These are phyloP conservation scores for Penicillium bialowiezense DNA, from an alignment of 495 filamentous ascomycete genomes.

Conservation along the genomic window DNA sequence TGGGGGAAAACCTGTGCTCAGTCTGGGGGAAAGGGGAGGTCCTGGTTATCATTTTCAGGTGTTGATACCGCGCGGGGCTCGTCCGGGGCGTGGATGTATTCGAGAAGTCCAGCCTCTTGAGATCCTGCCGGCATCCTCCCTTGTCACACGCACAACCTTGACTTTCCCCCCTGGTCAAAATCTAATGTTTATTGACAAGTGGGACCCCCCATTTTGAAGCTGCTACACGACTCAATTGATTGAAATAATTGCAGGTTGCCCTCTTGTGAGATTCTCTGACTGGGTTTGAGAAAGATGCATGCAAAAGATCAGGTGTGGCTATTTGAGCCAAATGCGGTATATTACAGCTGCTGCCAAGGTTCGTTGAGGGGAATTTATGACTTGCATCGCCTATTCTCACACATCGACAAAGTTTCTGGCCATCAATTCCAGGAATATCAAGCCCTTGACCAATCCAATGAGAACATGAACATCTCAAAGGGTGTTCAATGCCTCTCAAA, in stretches of 20 bases:
- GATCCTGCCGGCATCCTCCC: conserved; percentile 4
- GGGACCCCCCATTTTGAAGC: not conserved
- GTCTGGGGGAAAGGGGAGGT: not conserved
- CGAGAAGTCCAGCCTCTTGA: conserved; percentile 8
- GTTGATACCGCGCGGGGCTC: not conserved
- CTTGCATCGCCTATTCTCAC: not conserved
- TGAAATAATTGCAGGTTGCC: not conserved
- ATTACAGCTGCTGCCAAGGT: not conserved
- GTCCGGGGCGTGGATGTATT: conserved; percentile 1
- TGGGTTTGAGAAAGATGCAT: not conserved
- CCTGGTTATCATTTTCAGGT: not conserved
- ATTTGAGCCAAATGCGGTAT: not conserved
- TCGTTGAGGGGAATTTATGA: not conserved
- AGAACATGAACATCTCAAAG: not conserved
- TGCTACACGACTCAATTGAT: not conserved
- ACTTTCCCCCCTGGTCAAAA: not conserved
- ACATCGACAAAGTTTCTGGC: not conserved
- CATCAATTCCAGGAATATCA: not conserved
- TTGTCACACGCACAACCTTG: conserved; percentile 1
- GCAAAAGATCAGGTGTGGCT: conserved; percentile 1
- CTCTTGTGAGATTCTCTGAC: not conserved
- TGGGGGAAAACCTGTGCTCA: not conserved
- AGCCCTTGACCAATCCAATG: not conserved
- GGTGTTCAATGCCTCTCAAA: too few species aligned
- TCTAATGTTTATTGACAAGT: not conserved